Percentiles rank a stretch among this genome's conserved stretches.
These are phyloP conservation scores for Picea engelmannii DNA, from an alignment of 83 land plant genomes.

Conservation along the genomic window DNA sequence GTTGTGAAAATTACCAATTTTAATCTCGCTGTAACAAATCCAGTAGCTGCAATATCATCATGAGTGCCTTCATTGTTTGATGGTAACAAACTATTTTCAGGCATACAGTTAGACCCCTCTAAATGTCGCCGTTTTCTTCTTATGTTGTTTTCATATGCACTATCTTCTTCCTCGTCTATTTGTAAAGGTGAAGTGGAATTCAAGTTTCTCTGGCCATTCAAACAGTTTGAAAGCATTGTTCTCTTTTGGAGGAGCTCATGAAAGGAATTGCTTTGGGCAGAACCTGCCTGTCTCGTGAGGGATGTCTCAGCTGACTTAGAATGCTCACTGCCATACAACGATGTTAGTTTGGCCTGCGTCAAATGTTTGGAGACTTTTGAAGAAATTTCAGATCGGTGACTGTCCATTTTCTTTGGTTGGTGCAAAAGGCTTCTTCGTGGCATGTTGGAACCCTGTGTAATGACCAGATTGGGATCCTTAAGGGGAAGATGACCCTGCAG, in stretches of 20 bases:
- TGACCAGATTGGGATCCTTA: neutral
- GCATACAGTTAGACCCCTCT: conserved; percentile 37
- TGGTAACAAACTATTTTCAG: conserved; percentile 33
- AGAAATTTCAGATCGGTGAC: conserved; percentile 24
- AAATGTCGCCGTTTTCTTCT: conserved; percentile 38
- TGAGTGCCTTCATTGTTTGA: conserved; percentile 35
- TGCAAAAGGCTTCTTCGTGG: neutral
- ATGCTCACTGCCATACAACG: conserved; percentile 51
- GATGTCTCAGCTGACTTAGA: conserved; percentile 30
- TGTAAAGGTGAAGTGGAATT: conserved; percentile 11
- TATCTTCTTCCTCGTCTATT: conserved; percentile 38
- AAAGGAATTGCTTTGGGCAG: conserved; percentile 17
- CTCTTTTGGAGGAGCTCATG: conserved; percentile 29
- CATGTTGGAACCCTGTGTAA: neutral
- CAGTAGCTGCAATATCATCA: conserved; percentile 28
- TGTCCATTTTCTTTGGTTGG: conserved; percentile 23
- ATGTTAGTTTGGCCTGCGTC: conserved; percentile 63
- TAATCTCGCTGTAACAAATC: conserved; percentile 86
- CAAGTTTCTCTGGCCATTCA: conserved; percentile 8
- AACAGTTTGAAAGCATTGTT: conserved; percentile 7
- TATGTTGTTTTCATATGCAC: conserved; percentile 16
- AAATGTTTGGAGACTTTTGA: conserved; percentile 30
- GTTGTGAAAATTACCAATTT: conserved; percentile 63
- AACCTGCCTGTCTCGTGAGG: conserved; percentile 16
- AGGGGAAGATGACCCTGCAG: neutral